Conservation (phyloP, 768 basidiomycete species). For the Megacollybia marginata region DNA sequence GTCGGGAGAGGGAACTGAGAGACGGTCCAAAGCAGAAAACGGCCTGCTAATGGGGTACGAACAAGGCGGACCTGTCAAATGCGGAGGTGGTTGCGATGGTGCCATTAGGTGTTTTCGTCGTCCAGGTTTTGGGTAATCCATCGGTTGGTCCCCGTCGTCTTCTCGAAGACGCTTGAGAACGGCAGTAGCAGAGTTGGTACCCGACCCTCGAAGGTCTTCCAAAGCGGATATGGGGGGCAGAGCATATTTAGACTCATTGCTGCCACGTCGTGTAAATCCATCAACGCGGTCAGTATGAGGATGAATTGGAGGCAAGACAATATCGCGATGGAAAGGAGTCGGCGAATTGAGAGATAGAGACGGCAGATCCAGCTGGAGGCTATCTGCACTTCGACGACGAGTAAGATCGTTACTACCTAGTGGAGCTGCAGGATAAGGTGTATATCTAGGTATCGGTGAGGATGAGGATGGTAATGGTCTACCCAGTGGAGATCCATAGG, state of each 20-base stretch:
- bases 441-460: neutral
- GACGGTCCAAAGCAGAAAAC: too few relatives aligned
- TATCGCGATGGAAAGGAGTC: neutral
- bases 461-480: neutral
- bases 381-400: too few relatives aligned
- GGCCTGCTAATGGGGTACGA: too few relatives aligned
- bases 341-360: neutral
- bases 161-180: slow-evolving; percentile 58
- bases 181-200: slow-evolving; percentile 46
- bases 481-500: neutral
- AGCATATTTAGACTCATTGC: slow-evolving; percentile 35
- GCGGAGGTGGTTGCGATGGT: too few relatives aligned
- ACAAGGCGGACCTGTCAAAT: too few relatives aligned
- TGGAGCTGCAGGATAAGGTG: neutral
- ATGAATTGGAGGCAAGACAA: slow-evolving; percentile 7
- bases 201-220: slow-evolving; percentile 51
- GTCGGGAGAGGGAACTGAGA: too few relatives aligned
- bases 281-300: slow-evolving; percentile 1
- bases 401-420: neutral
- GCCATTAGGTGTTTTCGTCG: too few relatives aligned
- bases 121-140: too few relatives aligned
- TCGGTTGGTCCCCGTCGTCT: slow-evolving; percentile 23
- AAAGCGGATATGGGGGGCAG: slow-evolving; percentile 65
- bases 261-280: slow-evolving; percentile 22
- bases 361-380: too few relatives aligned